Conservation (phyloP, 2,329 filamentous ascomycete genomes). For the Hypoxylon sp. region DNA sequence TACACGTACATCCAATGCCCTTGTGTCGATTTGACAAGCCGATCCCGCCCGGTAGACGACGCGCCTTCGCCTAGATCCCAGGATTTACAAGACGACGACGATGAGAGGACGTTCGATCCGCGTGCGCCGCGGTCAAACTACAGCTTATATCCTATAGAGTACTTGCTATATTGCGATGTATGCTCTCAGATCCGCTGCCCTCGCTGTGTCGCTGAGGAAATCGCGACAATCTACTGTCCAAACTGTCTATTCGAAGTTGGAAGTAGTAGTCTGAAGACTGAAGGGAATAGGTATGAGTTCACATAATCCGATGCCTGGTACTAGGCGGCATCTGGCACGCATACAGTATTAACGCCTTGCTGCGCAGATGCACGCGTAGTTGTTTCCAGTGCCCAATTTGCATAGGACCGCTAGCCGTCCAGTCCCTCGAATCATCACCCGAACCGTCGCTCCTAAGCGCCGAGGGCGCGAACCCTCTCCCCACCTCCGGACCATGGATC, state of each 20-base stretch:
- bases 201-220: slow-evolving; percentile 91
- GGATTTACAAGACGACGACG: slow-evolving; percentile 57
- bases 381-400: slow-evolving; percentile 97
- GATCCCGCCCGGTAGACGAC: slow-evolving; percentile 53
- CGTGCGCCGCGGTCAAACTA: slow-evolving; percentile 88
- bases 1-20: slow-evolving; percentile 79
- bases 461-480: slow-evolving; percentile 58
- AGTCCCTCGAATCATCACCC: slow-evolving; percentile 73
- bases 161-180: slow-evolving; percentile 96
- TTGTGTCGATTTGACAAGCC: slow-evolving; percentile 58
- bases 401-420: slow-evolving; percentile 82
- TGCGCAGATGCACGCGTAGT: slow-evolving; percentile 84
- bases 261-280: slow-evolving; percentile 90
- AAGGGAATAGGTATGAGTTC: slow-evolving; percentile 84
- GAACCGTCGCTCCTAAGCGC: slow-evolving; percentile 62
- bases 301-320: slow-evolving; percentile 4
- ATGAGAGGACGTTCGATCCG: slow-evolving; percentile 87
- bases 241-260: slow-evolving; percentile 97
- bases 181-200: slow-evolving; percentile 97
- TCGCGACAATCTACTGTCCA: slow-evolving; percentile 95
- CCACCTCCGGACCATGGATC: slow-evolving; percentile 73
- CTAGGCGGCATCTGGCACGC: neutral
- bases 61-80: slow-evolving; percentile 46
- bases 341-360: slow-evolving; percentile 17
- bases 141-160: slow-evolving; percentile 91